Evolutionary conservation across 495 filamentous ascomycete genomes (phyloP), one percentile per base, ranked within the genome.

Genomic region (Astrothelium macrocarpum): DNA sequence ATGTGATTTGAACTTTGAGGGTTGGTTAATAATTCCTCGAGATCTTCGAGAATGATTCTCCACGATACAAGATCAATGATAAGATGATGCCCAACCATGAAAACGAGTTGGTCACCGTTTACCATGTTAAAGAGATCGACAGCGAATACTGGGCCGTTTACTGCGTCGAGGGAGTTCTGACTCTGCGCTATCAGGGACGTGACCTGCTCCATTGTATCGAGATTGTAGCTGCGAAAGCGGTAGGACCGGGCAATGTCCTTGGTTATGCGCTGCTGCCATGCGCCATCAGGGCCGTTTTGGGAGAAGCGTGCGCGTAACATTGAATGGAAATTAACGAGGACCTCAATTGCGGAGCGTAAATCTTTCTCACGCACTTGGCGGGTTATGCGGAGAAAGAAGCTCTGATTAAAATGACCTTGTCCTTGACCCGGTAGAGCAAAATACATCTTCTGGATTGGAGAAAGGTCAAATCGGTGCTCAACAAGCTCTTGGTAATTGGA

Each of bases 241-340:
- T 67, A 71, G 16, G 69, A 68, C 3, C 34, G 14, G 23, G 29
- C 16, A 9, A 65, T 56, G 29, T 71, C 64, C 73, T 65, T 64
- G 16, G 69, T 69, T 1, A 71, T 61, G 9, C 64, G 56, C 46
- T 71, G 69, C 39, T 65, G 61, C 69, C 69, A 71, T 9, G 32
- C 53, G 36, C 31, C 25, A 10, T 63, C 64, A 39, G 16, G 18
- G 11, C 59, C 9, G 9, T 53, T 60, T 5, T 32, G 36, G 10
- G 20, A 31, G 46, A 71, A 71, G 0, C 70, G 60, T 49, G 70
- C 67, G 12, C 70, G 67, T n/a, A 71, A 64, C 70, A 71, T 71
- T n/a, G 70, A 69, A 59, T 71, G 70, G 7, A 61, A 59, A 58
- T 28, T 39, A 9, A 71, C 59, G 1, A 71, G 49, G 39, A 61